phyloP scores from a whole-genome alignment of 768 basidiomycete species.

The Galerina sulciceps region DNA sequence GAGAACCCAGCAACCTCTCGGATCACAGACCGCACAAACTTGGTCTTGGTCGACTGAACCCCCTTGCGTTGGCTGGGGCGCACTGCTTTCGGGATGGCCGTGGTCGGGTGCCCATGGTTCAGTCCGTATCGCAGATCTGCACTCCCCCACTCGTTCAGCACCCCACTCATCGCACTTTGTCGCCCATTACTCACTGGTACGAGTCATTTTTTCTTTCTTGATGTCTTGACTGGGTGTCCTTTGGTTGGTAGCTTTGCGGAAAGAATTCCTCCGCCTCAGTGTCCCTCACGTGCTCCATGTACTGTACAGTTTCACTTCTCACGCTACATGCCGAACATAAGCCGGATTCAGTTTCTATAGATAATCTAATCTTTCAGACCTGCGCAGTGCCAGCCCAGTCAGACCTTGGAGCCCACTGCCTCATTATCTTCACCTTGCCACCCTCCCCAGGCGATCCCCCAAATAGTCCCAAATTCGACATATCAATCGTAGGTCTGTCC shows the following conservation, averaged over 20 bases:
- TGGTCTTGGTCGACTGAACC: constrained; percentile 84
- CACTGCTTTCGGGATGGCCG: constrained; percentile 71
- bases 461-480: constrained; percentile 33
- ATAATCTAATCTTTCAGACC: constrained; percentile 38
- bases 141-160: constrained; percentile 15
- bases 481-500: constrained; percentile 35
- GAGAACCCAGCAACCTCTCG: constrained; percentile 98
- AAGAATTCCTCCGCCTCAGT: no score
- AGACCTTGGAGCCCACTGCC: constrained; percentile 46
- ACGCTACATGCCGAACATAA: constrained; percentile 27
- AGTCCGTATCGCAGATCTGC: constrained; percentile 83
- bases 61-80: constrained; percentile 95
- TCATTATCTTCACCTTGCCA: constrained; percentile 54
- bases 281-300: constrained; percentile 43
- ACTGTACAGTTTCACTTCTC: constrained; percentile 57
- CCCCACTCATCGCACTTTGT: constrained; percentile 3
- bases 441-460: constrained; percentile 29
- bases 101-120: constrained; percentile 91
- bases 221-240: constrained; percentile 60
- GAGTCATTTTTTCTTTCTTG: constrained; percentile 74
- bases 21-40: constrained; percentile 91
- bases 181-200: constrained; percentile 64
- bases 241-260: constrained; percentile 36
- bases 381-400: constrained; percentile 45
- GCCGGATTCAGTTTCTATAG: constrained; percentile 14